Percentiles rank a stretch among this genome's conserved stretches.
Conservation (phyloP, 2,329 filamentous ascomycete species). For the Epichloe coenophiala region DNA sequence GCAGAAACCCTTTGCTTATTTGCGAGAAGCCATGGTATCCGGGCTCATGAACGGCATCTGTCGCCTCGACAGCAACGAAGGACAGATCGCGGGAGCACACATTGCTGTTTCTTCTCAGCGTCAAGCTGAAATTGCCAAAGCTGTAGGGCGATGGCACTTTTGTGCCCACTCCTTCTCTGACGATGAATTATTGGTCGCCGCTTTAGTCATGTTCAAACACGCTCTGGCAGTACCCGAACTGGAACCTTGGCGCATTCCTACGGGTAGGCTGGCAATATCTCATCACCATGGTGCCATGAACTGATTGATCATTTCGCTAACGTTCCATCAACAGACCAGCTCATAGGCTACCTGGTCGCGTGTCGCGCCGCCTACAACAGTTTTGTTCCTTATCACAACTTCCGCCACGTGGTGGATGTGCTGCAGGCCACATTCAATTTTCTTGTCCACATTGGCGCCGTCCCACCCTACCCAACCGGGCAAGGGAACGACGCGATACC, state of each 20-base stretch:
- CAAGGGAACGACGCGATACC: slow-evolving; percentile 16
- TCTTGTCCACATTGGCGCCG: slow-evolving; percentile 62
- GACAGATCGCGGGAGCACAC: slow-evolving; percentile 49
- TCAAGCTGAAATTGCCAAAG: slow-evolving; percentile 49
- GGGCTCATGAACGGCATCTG: slow-evolving; percentile 83
- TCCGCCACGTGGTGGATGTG: slow-evolving; percentile 92
- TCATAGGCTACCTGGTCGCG: slow-evolving; percentile 75
- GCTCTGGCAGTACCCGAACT: slow-evolving; percentile 71
- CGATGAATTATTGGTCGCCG: slow-evolving; percentile 76
- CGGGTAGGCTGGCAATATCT: slow-evolving; percentile 40
- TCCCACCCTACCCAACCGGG: slow-evolving; percentile 50
- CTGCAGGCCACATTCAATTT: slow-evolving; percentile 89
- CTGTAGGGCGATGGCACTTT: slow-evolving; percentile 66
- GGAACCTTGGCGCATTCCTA: slow-evolving; percentile 64
- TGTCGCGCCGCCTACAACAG: slow-evolving; percentile 91
- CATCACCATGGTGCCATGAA: background rate
- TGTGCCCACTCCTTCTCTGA: slow-evolving; percentile 81
- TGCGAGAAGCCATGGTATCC: slow-evolving; percentile 88
- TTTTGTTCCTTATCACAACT: slow-evolving; percentile 96
- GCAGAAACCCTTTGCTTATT: slow-evolving; percentile 74
- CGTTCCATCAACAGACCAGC: slow-evolving; percentile 44
- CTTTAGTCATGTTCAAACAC: slow-evolving; percentile 82
- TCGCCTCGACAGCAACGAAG: slow-evolving; percentile 49
- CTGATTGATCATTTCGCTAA: slow-evolving; percentile 22
- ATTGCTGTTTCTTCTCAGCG: slow-evolving; percentile 55